Conservation (phyloP, 1,139 yeast genomes). For the Geotrichum bryndzae region DNA sequence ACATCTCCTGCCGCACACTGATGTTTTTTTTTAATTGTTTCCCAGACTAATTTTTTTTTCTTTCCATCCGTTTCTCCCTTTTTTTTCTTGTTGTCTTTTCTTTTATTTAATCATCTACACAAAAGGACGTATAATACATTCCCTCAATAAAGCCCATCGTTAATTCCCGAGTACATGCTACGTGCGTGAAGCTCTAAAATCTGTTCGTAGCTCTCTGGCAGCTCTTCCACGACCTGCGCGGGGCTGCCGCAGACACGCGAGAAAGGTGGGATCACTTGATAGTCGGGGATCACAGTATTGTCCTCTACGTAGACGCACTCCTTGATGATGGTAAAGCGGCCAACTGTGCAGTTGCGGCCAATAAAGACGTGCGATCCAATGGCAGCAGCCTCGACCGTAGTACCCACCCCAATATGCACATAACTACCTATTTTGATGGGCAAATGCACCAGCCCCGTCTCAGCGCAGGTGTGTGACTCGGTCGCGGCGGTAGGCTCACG, state of each 20-base stretch:
- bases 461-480: slow-evolving; percentile 17
- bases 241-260: slow-evolving; percentile 43
- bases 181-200: slow-evolving; percentile 34
- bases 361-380: slow-evolving; percentile 46
- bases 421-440: slow-evolving; percentile 54
- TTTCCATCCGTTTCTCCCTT: neutral
- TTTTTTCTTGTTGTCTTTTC: neutral
- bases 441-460: slow-evolving; percentile 22
- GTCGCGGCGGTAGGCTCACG: slow-evolving; percentile 21
- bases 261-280: slow-evolving; percentile 55
- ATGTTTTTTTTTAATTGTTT: neutral
- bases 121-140: neutral
- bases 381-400: slow-evolving; percentile 39
- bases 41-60: neutral
- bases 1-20: neutral
- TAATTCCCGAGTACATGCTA: slow-evolving; percentile 30
- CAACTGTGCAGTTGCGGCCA: slow-evolving; percentile 56
- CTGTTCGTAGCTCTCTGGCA: slow-evolving; percentile 36
- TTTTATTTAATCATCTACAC: neutral
- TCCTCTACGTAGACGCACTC: slow-evolving; percentile 55
- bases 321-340: slow-evolving; percentile 48
- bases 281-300: slow-evolving; percentile 49
- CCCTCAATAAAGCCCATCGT: slow-evolving; percentile 30
- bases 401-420: slow-evolving; percentile 46
- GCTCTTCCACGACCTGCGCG: slow-evolving; percentile 23